Conservation (phyloP, 31 red algal genomes). For the Odonthalia washingtoniensis region DNA sequence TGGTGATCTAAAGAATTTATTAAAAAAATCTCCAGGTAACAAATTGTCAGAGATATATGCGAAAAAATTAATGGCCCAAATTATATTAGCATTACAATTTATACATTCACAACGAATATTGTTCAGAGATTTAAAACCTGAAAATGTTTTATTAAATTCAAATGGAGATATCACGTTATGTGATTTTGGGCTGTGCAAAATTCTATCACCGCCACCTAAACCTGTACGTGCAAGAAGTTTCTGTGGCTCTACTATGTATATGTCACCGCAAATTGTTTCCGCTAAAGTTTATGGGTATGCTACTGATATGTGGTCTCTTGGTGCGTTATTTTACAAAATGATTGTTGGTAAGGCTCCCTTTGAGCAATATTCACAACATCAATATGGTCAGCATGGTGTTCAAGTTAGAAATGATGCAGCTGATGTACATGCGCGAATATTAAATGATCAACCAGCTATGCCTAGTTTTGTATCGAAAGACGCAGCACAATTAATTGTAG, state of each 20-base stretch:
- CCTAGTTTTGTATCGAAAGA: slow-evolving; percentile 47
- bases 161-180: slow-evolving; percentile 78
- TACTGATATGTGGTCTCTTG: slow-evolving; percentile 93
- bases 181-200: slow-evolving; percentile 91
- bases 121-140: slow-evolving; percentile 92
- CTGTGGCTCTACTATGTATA: slow-evolving; percentile 79
- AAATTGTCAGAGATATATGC: slow-evolving; percentile 62
- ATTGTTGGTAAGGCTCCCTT: slow-evolving; percentile 86
- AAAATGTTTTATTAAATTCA: slow-evolving; percentile 83
- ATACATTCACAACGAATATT: slow-evolving; percentile 83
- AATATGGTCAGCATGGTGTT: too few relatives aligned
- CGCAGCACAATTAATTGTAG: slow-evolving; percentile 53
- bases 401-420: slow-evolving; percentile 27
- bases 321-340: slow-evolving; percentile 82
- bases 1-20: slow-evolving; percentile 71
- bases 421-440: slow-evolving; percentile 63
- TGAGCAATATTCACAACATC: slow-evolving; percentile 45
- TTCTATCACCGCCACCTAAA: slow-evolving; percentile 49
- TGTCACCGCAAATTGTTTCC: slow-evolving; percentile 88
- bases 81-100: slow-evolving; percentile 86
- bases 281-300: slow-evolving; percentile 63
- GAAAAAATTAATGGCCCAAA: slow-evolving; percentile 66
- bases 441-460: slow-evolving; percentile 30
- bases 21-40: slow-evolving; percentile 32
- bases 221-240: slow-evolving; percentile 84